Conservation (phyloP, 148 eudicot species). For the Amaranthus cruentus region DNA sequence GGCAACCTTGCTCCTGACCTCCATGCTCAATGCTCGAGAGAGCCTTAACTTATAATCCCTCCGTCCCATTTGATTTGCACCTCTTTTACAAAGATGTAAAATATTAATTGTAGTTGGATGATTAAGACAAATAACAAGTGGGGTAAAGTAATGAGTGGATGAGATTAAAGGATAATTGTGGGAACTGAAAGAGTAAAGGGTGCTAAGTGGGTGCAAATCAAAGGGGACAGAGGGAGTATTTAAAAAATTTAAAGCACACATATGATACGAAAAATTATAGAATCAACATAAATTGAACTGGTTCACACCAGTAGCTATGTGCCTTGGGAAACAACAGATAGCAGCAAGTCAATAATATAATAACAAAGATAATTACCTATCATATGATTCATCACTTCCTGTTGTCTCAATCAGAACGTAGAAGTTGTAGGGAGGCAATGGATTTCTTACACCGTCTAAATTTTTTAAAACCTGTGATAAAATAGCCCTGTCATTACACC, state of each 20-base stretch:
- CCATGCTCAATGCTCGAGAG: background rate
- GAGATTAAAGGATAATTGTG: too few species aligned
- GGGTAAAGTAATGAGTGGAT: too few species aligned
- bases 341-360: constrained; percentile 4
- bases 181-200: too few species aligned
- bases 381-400: constrained; percentile 85
- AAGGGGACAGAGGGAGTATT: too few species aligned
- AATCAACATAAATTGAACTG: background rate
- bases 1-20: background rate
- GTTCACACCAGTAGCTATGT: background rate
- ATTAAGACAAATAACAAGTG: too few species aligned
- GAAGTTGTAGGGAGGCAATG: constrained; percentile 82
- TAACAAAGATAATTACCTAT: constrained; percentile 46
- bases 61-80: too few species aligned
- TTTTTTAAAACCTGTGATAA: constrained; percentile 64
- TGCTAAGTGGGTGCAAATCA: too few species aligned
- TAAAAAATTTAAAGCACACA: background rate
- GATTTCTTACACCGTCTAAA: constrained; percentile 82
- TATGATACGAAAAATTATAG: background rate
- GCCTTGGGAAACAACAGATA: background rate
- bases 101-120: too few species aligned
- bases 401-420: constrained; percentile 92
- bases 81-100: too few species aligned
- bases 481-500: constrained; percentile 15
- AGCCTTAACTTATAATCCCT: background rate